Evolutionary conservation across 2,329 filamentous ascomycete genomes (phyloP).

Genomic region (Trichoderma lentiforme): DNA sequence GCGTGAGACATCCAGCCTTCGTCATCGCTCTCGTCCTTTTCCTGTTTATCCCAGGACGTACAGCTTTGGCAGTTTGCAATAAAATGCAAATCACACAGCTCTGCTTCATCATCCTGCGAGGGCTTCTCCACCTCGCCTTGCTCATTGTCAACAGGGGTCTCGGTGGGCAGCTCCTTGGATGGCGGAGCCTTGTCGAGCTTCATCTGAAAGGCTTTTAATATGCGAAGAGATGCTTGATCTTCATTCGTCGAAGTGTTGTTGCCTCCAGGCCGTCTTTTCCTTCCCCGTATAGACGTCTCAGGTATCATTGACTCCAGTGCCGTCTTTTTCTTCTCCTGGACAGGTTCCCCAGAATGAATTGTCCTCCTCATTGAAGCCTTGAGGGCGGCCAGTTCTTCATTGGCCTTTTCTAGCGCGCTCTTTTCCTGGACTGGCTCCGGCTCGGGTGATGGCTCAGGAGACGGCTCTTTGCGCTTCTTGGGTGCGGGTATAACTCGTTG

Average conservation of each 20-base stretch:
- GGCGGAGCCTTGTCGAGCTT: conserved; percentile 61
- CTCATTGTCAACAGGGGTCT: conserved; percentile 40
- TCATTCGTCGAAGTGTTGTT: conserved; percentile 49
- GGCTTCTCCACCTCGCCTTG: conserved; percentile 28
- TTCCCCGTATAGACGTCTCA: conserved; percentile 63
- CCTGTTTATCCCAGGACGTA: conserved; percentile 72
- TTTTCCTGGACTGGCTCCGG: conserved; percentile 41
- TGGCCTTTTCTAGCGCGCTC: conserved; percentile 63
- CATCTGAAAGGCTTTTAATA: conserved; percentile 76
- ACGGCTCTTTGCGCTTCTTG: conserved; percentile 18
- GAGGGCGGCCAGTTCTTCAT: conserved; percentile 75
- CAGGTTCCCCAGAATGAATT: conserved; percentile 44
- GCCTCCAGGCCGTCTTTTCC: conserved; percentile 64
- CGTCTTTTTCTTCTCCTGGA: conserved; percentile 60
- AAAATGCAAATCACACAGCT: conserved; percentile 89
- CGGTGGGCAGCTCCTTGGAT: conserved; percentile 33
- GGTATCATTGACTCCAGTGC: conserved; percentile 73
- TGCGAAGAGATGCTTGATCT: conserved; percentile 63
- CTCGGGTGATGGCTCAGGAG: conserved; percentile 25
- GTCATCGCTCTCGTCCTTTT: conserved; percentile 57
- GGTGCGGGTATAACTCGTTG: not conserved
- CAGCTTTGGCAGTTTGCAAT: conserved; percentile 95
- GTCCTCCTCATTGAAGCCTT: conserved; percentile 79
- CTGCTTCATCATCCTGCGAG: conserved; percentile 60
- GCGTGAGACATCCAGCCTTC: conserved; percentile 82